A percentile compares a stretch with the other conserved stretches of the same genome.
phyloP scores from a whole-genome alignment of 164 flowering plant genomes.

The Magnolia sinica region DNA sequence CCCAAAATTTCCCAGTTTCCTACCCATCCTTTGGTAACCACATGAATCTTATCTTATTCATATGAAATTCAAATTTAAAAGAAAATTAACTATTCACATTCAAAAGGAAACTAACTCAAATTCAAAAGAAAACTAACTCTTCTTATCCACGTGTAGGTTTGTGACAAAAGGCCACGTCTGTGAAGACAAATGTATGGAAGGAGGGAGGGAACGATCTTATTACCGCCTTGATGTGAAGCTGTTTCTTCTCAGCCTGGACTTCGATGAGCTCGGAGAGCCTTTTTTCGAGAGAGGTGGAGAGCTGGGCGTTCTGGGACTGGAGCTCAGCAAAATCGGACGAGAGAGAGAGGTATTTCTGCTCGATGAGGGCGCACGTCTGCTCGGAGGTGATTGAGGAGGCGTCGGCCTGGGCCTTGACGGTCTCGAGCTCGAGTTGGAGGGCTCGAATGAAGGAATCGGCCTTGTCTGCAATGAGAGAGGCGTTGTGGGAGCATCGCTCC shows the following conservation, averaged over 20 bases:
- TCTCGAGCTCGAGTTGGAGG: constrained; percentile 52
- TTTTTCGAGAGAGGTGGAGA: constrained; percentile 45
- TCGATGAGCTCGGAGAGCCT: constrained; percentile 56
- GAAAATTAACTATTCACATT: too few species aligned
- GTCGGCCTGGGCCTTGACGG: constrained; percentile 70
- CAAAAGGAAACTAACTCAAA: too few species aligned
- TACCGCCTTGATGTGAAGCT: constrained; percentile 55
- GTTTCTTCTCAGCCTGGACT: constrained; percentile 63
- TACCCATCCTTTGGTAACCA: too few species aligned
- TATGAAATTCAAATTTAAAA: too few species aligned
- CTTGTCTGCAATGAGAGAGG: constrained; percentile 48
- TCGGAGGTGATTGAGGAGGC: constrained; percentile 85
- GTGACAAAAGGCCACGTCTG: too few species aligned
- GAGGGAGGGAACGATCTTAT: neutral
- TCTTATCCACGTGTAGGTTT: too few species aligned
- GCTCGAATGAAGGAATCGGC: constrained; percentile 71
- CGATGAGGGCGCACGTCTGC: constrained; percentile 79
- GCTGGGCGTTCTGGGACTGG: constrained; percentile 49
- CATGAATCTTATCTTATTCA: too few species aligned
- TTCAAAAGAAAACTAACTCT: too few species aligned
- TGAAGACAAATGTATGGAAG: neutral
- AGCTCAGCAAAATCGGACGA: constrained; percentile 52
- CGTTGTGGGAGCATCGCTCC: constrained; percentile 40
- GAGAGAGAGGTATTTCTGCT: constrained; percentile 80
- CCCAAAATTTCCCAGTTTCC: too few species aligned